Conservation (phyloP, 2,329 filamentous ascomycete species). For the Aspergillus vadensis region DNA sequence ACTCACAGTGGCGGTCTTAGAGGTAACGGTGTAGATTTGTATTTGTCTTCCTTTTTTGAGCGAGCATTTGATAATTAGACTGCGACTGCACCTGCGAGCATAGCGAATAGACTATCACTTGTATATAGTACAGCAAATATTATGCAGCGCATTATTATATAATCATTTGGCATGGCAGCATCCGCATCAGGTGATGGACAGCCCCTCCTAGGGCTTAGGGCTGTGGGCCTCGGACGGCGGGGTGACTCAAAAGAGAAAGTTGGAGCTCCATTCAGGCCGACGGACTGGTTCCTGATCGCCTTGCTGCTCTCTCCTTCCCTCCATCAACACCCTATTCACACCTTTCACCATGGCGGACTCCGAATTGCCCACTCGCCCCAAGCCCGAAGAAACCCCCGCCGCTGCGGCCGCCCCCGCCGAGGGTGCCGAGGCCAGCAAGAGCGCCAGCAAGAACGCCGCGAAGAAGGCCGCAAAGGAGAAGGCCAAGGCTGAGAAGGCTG, state of each 20-base stretch:
- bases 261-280: slow-evolving; percentile 12
- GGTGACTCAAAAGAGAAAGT: slow-evolving; percentile 32
- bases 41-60: background rate
- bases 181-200: slow-evolving; percentile 10
- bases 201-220: slow-evolving; percentile 42
- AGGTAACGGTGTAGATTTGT: background rate
- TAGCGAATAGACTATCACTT: background rate
- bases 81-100: background rate
- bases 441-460: slow-evolving; percentile 70
- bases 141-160: background rate
- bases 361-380: slow-evolving; percentile 43
- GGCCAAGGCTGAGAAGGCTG: slow-evolving; percentile 81
- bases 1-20: slow-evolving; percentile 43
- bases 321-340: background rate
- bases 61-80: background rate
- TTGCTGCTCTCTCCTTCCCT: slow-evolving; percentile 4
- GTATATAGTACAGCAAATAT: background rate
- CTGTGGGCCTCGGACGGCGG: slow-evolving; percentile 25
- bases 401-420: slow-evolving; percentile 36
- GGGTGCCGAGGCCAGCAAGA: slow-evolving; percentile 36
- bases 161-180: background rate
- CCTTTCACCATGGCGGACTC: slow-evolving; percentile 40
- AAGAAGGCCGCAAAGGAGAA: slow-evolving; percentile 91
- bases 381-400: slow-evolving; percentile 39
- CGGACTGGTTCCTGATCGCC: slow-evolving; percentile 2